phyloP scores from a whole-genome alignment of 139 green algal genomes.

The Coccomyxa sp. region DNA sequence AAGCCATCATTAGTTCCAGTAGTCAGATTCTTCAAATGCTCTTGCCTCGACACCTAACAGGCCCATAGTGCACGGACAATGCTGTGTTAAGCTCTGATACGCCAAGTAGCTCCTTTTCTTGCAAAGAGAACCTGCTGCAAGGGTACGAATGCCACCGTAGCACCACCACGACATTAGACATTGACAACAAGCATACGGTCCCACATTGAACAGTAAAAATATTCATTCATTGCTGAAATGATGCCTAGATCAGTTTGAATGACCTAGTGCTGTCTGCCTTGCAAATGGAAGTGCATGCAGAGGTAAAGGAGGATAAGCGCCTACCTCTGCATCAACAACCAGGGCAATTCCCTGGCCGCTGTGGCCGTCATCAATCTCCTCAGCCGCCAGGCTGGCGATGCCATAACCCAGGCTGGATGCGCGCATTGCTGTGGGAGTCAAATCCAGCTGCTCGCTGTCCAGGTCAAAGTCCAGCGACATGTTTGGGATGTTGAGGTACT shows the following conservation, averaged over 20 bases:
- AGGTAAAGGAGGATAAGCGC: too few relatives aligned
- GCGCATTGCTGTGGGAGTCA: not conserved
- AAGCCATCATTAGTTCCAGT: not conserved
- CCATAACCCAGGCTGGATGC: not conserved
- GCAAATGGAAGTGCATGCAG: too few relatives aligned
- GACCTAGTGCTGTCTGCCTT: too few relatives aligned
- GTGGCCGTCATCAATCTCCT: constrained; percentile 8
- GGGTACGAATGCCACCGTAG: too few relatives aligned
- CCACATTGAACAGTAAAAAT: too few relatives aligned
- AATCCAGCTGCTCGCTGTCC: not conserved
- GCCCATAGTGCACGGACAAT: not conserved
- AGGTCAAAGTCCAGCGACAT: not conserved
- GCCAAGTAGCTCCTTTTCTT: not conserved
- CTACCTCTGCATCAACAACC: constrained; percentile 79
- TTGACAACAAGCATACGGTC: too few relatives aligned
- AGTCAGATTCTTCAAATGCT: not conserved
- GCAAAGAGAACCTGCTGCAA: not conserved
- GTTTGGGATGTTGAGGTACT: not conserved
- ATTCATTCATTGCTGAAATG: too few relatives aligned
- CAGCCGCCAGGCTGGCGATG: not conserved
- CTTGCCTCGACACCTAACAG: not conserved
- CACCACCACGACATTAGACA: too few relatives aligned
- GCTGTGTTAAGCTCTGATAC: not conserved
- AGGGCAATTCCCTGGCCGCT: constrained; percentile 57
- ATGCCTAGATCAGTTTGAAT: too few relatives aligned